Base-by-base conservation (phyloP, 345 rosid genomes). In the Eucalyptus decipiens region DNA sequence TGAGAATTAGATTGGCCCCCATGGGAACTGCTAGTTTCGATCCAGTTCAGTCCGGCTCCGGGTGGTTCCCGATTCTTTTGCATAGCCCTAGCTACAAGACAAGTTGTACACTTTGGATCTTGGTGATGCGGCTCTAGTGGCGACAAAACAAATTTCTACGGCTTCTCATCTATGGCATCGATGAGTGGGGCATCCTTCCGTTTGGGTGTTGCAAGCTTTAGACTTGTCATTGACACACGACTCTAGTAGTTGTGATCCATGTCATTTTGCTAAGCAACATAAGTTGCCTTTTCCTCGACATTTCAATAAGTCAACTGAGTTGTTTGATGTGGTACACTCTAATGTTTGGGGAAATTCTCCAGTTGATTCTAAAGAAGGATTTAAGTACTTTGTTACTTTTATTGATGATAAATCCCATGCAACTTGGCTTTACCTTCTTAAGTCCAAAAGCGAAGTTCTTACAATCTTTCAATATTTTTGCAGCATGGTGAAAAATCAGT, bases 41-140 rank as follows among this genome's bases (percentile, higher is more conserved):
- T 52, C 56, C 5, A 52, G 1, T 52, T 52, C 0, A 24, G 0
- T 52, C 5, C 5, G 2, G 56, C 56, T 52, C 1, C 0, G 0
- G 24, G 24, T 52, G 56, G 56, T 52, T 52, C 24, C 1, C 0
- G 10, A 10, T 52, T 52, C 4, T 52, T 52, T 52, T 52, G 56
- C 56, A 52, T 52, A 52, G 24, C 24, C 24, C 24, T 52, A 52
- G 10, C 58, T 52, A 52, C 58, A 52, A 52, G 24, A 19, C 2
- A 2, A 52, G 62, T 4, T 23, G 30, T 56, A 24, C 30, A 56
- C 30, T 56, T 56, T 24, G 21, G 62, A 56, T 56, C 62, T 56
- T 56, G 62, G 62, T 56, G 62, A 24, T 24, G 62, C 0, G 13
- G 62, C 62, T 24, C 62, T 56, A 4, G 62, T 24, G 30, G 62